Conservation (phyloP, 164 flowering plant species). For the Echeveria elegans region DNA sequence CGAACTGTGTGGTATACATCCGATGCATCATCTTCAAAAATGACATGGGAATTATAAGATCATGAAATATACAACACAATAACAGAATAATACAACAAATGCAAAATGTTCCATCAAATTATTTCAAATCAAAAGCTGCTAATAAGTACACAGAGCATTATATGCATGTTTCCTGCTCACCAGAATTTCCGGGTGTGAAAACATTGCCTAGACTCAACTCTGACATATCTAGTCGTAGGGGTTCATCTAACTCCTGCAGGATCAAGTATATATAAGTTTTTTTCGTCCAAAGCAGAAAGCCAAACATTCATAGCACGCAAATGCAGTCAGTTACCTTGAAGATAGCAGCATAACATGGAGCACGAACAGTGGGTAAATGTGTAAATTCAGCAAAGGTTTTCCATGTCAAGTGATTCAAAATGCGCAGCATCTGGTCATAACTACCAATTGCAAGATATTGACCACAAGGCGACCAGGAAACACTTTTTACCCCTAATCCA, state of each 20-base stretch:
- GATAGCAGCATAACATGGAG: slow-evolving; percentile 72
- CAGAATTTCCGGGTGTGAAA: slow-evolving; percentile 34
- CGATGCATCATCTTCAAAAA: slow-evolving; percentile 36
- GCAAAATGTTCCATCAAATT: neutral
- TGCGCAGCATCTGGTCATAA: slow-evolving; percentile 92
- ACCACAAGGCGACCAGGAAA: slow-evolving; percentile 98
- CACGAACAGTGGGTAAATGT: slow-evolving; percentile 70
- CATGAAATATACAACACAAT: neutral
- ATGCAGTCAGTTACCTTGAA: slow-evolving; percentile 47
- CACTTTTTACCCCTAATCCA: slow-evolving; percentile 88
- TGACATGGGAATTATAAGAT: neutral
- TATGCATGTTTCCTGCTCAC: neutral
- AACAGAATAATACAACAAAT: neutral
- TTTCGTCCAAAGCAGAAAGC: neutral
- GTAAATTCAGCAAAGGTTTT: slow-evolving; percentile 25
- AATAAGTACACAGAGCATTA: neutral
- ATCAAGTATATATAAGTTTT: neutral
- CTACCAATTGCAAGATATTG: slow-evolving; percentile 94
- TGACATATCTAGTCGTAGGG: slow-evolving; percentile 77
- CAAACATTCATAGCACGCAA: neutral
- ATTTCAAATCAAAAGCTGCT: neutral
- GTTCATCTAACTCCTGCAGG: slow-evolving; percentile 87
- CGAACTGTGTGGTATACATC: slow-evolving; percentile 62
- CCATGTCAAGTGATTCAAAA: slow-evolving; percentile 88
- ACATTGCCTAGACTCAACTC: slow-evolving; percentile 59